Conservation (phyloP, 805 yeast species). For the Candida ovalis region DNA sequence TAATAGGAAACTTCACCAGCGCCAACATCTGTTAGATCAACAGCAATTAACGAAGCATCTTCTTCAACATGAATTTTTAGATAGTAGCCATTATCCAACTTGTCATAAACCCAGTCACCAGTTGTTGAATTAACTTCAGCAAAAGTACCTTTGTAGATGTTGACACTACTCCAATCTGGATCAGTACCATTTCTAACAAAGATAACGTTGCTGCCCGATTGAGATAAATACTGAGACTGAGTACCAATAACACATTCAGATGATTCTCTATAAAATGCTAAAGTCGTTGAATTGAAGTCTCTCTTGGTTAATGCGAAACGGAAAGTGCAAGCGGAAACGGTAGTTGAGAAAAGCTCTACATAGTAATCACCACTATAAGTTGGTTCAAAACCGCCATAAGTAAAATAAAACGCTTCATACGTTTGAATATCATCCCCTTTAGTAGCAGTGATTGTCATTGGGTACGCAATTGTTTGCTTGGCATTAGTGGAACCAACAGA, state of each 20-base stretch:
- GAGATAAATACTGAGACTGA: neutral
- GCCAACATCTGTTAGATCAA: slow-evolving; percentile 3
- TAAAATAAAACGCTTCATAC: neutral
- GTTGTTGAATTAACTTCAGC: slow-evolving; percentile 3
- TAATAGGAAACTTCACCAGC: slow-evolving; percentile 12
- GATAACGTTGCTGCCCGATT: neutral
- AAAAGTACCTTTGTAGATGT: neutral
- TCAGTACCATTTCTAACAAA: neutral
- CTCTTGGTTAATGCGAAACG: neutral
- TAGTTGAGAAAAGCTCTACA: neutral
- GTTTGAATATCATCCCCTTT: slow-evolving; percentile 1
- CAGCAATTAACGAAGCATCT: neutral
- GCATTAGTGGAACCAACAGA: slow-evolving; percentile 11
- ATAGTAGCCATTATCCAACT: slow-evolving; percentile 1
- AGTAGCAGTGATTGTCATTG: slow-evolving; percentile 6
- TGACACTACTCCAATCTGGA: neutral
- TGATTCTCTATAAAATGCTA: neutral
- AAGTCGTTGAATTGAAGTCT: neutral
- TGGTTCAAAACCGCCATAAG: neutral
- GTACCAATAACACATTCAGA: neutral
- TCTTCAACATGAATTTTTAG: neutral
- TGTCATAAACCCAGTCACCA: slow-evolving; percentile 8
- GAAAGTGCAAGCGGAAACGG: neutral
- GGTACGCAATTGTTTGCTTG: slow-evolving; percentile 7
- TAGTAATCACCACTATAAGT: neutral